Conservation (phyloP, 345 rosid genomes). For the Populus davidiana region DNA sequence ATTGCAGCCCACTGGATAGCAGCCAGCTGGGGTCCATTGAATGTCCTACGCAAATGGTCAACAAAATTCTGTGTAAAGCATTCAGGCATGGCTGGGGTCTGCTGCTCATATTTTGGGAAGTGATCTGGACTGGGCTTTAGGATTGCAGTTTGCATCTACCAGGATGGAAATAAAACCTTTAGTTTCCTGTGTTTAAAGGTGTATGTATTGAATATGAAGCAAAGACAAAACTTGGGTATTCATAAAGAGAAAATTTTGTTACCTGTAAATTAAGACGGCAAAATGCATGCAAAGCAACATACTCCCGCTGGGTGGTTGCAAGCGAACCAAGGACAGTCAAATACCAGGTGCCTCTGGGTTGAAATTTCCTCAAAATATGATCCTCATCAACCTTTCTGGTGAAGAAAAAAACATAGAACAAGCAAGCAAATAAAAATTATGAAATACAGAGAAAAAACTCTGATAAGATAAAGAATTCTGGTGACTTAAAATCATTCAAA, state of each 20-base stretch:
- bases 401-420: not conserved
- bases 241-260: not conserved
- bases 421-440: not conserved
- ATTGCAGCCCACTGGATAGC: constrained; percentile 99
- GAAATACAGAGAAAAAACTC: not conserved
- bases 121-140: constrained; percentile 88
- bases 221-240: not conserved
- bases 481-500: not conserved
- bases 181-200: not conserved
- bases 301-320: constrained; percentile 99
- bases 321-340: constrained; percentile 95
- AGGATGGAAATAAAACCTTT: not conserved
- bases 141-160: constrained; percentile 92
- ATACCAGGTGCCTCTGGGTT: constrained; percentile 76
- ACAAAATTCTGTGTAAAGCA: constrained; percentile 86
- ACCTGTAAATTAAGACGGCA: constrained; percentile 96
- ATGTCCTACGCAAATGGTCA: constrained; percentile 72
- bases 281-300: constrained; percentile 96
- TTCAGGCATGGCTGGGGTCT: constrained; percentile 86
- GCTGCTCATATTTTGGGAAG: constrained; percentile 90
- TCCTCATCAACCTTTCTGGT: constrained; percentile 73
- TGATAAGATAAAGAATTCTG: not conserved
- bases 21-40: constrained; percentile 86
- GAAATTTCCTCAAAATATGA: constrained; percentile 86
- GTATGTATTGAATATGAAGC: not conserved